phyloP scores from a whole-genome alignment of 306 rosid genomes.

The Inga laurina region DNA sequence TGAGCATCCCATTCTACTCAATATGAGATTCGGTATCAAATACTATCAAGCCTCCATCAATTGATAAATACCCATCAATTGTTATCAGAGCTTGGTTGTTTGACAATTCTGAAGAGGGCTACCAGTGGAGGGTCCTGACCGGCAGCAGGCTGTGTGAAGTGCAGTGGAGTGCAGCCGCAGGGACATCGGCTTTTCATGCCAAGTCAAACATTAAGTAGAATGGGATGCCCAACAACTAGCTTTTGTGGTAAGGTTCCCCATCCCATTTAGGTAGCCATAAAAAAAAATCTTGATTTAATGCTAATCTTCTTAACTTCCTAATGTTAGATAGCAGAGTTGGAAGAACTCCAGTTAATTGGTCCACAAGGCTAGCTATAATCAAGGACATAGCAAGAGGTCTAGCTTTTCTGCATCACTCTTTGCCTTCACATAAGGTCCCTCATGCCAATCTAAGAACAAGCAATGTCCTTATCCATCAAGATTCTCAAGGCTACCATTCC shows the following conservation, averaged over 20 bases:
- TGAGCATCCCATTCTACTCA: too few species aligned
- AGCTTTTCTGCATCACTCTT: constrained; percentile 60
- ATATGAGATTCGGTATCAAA: too few species aligned
- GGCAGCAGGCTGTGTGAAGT: background rate
- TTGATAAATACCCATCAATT: background rate
- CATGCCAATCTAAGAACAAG: constrained; percentile 73
- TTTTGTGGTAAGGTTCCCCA: background rate
- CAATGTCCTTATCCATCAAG: constrained; percentile 50
- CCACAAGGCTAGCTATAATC: constrained; percentile 56
- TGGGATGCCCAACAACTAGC: background rate
- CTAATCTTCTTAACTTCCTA: constrained; percentile 32
- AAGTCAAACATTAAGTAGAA: background rate
- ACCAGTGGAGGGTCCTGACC: background rate
- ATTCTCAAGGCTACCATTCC: constrained; percentile 38
- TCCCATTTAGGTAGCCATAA: background rate
- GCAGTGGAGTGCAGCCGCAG: background rate
- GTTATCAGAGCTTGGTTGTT: background rate
- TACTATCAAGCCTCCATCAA: background rate
- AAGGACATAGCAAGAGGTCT: constrained; percentile 73
- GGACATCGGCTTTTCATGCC: background rate
- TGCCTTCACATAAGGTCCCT: constrained; percentile 63
- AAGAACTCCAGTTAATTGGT: constrained; percentile 63
- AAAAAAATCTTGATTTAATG: background rate
- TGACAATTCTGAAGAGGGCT: too few species aligned
- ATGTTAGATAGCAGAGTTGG: constrained; percentile 52